A percentile compares a stretch with the other conserved stretches of the same genome.
phyloP scores from a whole-genome alignment of 352 stramenopile genomes.

The Pythium brassicae region DNA sequence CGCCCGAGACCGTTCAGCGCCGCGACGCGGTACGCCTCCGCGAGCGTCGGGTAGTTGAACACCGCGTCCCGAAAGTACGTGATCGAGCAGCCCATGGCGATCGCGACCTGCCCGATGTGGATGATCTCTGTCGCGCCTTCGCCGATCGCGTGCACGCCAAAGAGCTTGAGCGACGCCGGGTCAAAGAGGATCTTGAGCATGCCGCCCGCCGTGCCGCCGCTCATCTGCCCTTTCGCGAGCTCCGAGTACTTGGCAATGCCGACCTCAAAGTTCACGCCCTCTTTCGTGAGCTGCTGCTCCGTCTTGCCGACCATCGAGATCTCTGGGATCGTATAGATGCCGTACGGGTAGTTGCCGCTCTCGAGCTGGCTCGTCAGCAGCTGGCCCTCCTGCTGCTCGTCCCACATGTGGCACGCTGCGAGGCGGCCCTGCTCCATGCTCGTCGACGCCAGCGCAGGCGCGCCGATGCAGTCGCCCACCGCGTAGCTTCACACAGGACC shows the following conservation, averaged over 20 bases:
- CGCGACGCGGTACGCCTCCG: slow-evolving; percentile 88
- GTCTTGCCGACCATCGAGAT: slow-evolving; percentile 91
- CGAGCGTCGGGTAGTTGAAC: slow-evolving; percentile 91
- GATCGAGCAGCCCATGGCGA: slow-evolving; percentile 72
- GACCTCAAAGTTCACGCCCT: slow-evolving; percentile 84
- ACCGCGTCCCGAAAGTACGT: slow-evolving; percentile 89
- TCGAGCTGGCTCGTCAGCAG: slow-evolving; percentile 59
- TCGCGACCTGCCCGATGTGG: slow-evolving; percentile 90
- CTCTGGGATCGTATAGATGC: slow-evolving; percentile 90
- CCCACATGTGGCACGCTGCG: slow-evolving; percentile 86
- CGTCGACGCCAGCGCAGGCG: slow-evolving; percentile 81
- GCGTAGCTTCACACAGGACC: slow-evolving; percentile 50
- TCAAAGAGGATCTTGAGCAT: slow-evolving; percentile 90
- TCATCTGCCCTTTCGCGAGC: slow-evolving; percentile 89
- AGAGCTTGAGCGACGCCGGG: slow-evolving; percentile 70
- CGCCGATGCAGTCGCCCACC: slow-evolving; percentile 86
- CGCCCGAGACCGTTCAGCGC: slow-evolving; percentile 82
- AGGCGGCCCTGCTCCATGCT: slow-evolving; percentile 88
- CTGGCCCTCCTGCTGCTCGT: slow-evolving; percentile 38
- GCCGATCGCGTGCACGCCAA: slow-evolving; percentile 86
- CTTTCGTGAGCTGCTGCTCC: slow-evolving; percentile 80
- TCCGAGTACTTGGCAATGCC: slow-evolving; percentile 85
- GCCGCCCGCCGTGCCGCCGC: slow-evolving; percentile 66
- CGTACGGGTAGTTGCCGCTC: slow-evolving; percentile 84
- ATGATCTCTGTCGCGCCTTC: slow-evolving; percentile 90